Evolutionary conservation across 345 rosid species (phyloP), one percentile per base, ranked within the genome.

Genomic region (Citrus hindsii): DNA sequence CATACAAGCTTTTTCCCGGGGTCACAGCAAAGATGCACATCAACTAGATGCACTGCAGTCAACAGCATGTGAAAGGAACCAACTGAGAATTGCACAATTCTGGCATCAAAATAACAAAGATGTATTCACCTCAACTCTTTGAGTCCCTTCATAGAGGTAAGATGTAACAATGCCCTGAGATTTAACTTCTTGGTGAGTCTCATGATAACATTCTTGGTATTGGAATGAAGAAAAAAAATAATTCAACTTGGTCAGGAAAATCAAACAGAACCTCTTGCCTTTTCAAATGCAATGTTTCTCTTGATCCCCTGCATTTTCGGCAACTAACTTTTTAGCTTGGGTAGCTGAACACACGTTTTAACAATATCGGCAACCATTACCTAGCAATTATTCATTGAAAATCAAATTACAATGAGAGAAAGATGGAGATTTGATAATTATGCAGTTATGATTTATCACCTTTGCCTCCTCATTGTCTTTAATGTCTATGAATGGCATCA

Each of bases 211-310:
- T 88, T 94, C 86, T 89, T 94, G 85, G 91, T 91, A 82, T 84
- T 92, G 16, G 94, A 79, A 80, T 93, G 97, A 79, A 89, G 92
- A 28, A 28, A 82, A 93, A 94, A 84, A 89, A 97, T 37, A 97
- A 78, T 82, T 94, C 99, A 77, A 97, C 97, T 86, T 92, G 99
- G 73, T 97, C 97, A 77, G 99, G 98, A 83, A 97, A 94, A 87
- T 94, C 98, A 82, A 97, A 94, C 74, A 93, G 95, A 80, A 94
- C 30, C 30, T 28, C 30, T 28, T 0, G 30, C 30, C 30, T 28
- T 32, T 32, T 32, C 33, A 32, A 32, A 32, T 32, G 33, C 33
- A 32, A 32, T 32, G 4, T 32, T 32, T 32, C 33, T 32, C 3
- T 32, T 32, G 4, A 32, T 32, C 33, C 33, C 33, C 33, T 32